phyloP scores from a whole-genome alignment of 176 grass and related monocot species.

The Carex cristatella region DNA sequence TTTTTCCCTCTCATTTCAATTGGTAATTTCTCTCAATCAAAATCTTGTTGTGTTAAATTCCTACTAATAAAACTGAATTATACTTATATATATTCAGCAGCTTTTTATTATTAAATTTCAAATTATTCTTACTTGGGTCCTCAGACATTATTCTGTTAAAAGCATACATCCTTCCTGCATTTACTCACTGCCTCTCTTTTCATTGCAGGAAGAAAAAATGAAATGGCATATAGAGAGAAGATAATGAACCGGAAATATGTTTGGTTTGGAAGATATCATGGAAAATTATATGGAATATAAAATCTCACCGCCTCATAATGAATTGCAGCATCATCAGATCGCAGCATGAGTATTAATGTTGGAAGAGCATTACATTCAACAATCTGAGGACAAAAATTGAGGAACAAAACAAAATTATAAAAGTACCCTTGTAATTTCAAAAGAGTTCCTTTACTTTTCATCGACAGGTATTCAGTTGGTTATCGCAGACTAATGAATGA shows the following conservation, averaged over 20 bases:
- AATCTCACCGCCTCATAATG: constrained; percentile 94
- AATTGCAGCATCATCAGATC: constrained; percentile 95
- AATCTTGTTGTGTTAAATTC: not conserved
- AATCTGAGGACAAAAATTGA: constrained; percentile 52
- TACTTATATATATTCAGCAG: not conserved
- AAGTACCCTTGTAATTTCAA: not conserved
- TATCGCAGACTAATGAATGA: not conserved
- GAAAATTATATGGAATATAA: constrained; percentile 18
- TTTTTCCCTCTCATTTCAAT: not conserved
- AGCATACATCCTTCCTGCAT: not conserved
- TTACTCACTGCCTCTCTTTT: not conserved
- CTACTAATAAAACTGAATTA: not conserved
- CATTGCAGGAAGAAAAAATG: not conserved
- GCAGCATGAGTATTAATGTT: constrained; percentile 96
- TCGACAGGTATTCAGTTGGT: not conserved
- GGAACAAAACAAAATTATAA: not conserved
- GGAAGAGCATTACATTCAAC: constrained; percentile 96
- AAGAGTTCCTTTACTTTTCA: not conserved
- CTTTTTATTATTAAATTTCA: not conserved
- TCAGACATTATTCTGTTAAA: not conserved
- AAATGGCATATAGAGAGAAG: not conserved
- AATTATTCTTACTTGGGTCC: not conserved
- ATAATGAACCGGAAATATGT: not conserved
- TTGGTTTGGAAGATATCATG: constrained; percentile 14
- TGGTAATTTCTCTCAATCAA: not conserved